A percentile compares a stretch with the other conserved stretches of the same genome.
Conservation (phyloP, 73 alveolate genomes). For the Paramecium octaurelia region DNA sequence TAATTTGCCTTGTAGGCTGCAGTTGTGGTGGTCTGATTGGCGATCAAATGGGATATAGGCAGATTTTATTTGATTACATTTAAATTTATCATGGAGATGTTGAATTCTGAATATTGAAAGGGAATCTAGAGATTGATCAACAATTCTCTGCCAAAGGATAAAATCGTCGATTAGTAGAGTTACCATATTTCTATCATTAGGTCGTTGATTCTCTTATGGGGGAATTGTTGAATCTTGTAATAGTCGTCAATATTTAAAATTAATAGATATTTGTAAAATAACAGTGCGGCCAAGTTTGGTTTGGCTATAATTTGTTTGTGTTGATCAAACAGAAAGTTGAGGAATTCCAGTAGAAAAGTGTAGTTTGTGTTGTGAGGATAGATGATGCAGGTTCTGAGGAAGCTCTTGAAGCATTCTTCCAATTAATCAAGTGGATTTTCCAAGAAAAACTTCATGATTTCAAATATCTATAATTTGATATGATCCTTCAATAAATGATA, state of each 20-base stretch:
- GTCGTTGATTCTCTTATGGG: not conserved
- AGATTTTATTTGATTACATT: not conserved
- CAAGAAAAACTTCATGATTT: not conserved
- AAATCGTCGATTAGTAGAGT: not conserved
- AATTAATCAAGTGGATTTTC: slow-evolving; percentile 34
- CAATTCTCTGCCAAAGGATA: slow-evolving; percentile 17
- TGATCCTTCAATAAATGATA: not conserved
- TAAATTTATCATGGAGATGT: not conserved
- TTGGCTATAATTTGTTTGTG: not conserved
- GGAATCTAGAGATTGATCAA: not conserved
- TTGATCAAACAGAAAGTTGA: not conserved
- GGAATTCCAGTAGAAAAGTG: not conserved
- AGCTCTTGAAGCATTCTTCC: slow-evolving; percentile 23
- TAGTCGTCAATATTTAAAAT: not conserved
- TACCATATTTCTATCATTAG: not conserved
- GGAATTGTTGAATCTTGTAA: not conserved
- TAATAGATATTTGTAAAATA: slow-evolving; percentile 18
- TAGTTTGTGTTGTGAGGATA: not conserved
- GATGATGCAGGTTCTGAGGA: not conserved
- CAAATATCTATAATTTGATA: not conserved
- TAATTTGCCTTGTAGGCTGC: not conserved
- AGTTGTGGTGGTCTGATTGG: not conserved
- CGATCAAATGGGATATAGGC: not conserved
- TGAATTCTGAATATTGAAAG: not conserved
- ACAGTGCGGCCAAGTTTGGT: not conserved